phyloP scores from a whole-genome alignment of 2,329 filamentous ascomycete genomes.

The Coleophoma crateriformis region DNA sequence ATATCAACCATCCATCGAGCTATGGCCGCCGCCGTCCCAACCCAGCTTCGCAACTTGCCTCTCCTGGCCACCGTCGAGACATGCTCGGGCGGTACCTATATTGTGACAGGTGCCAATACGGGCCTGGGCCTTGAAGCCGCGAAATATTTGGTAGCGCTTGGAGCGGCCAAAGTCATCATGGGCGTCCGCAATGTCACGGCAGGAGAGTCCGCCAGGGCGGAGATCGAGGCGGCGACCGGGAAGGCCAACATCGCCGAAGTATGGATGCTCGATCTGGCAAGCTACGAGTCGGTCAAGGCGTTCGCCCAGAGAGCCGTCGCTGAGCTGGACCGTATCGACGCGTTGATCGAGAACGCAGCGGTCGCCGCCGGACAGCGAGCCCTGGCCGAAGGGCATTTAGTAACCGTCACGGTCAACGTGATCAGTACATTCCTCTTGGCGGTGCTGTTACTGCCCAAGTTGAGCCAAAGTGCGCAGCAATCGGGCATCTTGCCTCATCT shows the following conservation, averaged over 20 bases:
- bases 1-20: neutral
- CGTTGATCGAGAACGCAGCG: slow-evolving; percentile 32
- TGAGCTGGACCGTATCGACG: slow-evolving; percentile 36
- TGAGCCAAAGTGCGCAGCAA: slow-evolving; percentile 13
- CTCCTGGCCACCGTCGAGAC: slow-evolving; percentile 1
- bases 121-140: slow-evolving; percentile 35
- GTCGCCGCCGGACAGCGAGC: slow-evolving; percentile 2
- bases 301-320: slow-evolving; percentile 14
- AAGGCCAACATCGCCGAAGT: slow-evolving; percentile 5
- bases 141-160: slow-evolving; percentile 29
- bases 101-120: slow-evolving; percentile 36
- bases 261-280: slow-evolving; percentile 8
- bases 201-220: slow-evolving; percentile 27
- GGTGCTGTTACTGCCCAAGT: slow-evolving; percentile 16
- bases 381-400: slow-evolving; percentile 12
- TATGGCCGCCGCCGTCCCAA: neutral
- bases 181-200: slow-evolving; percentile 27
- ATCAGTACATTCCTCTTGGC: slow-evolving; percentile 22
- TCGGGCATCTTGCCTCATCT: slow-evolving; percentile 16
- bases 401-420: slow-evolving; percentile 21
- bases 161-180: slow-evolving; percentile 28
- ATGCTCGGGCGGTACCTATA: slow-evolving; percentile 7
- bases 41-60: slow-evolving; percentile 5
- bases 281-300: slow-evolving; percentile 5
- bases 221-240: slow-evolving; percentile 22